Percentiles rank a stretch among this genome's conserved stretches.
Evolutionary conservation across 73 alveolate species (phyloP).

Genomic region (Paramecium biaurelia): DNA sequence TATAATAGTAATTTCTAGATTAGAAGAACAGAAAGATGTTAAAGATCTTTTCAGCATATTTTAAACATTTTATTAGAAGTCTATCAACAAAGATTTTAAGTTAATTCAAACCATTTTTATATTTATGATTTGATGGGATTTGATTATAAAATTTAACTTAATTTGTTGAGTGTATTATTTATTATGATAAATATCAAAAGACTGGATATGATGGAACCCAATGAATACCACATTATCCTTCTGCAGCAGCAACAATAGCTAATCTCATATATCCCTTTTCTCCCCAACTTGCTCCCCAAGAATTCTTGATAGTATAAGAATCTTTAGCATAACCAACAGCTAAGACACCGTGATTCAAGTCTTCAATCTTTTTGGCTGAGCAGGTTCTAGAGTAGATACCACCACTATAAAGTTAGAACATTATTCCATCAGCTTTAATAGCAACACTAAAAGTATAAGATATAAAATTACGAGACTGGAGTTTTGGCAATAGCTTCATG

Average conservation of each 20-base stretch:
- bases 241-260: conserved; percentile 29
- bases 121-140: too few relatives aligned
- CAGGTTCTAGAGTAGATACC: conserved; percentile 69
- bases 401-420: conserved; percentile 72
- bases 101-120: too few relatives aligned
- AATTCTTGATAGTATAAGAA: conserved; percentile 63
- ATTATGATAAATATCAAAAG: neutral
- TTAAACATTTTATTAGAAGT: too few relatives aligned
- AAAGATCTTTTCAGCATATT: too few relatives aligned
- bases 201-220: conserved; percentile 62
- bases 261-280: conserved; percentile 67
- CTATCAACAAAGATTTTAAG: too few relatives aligned
- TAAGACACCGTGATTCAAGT: conserved; percentile 79
- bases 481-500: conserved; percentile 63
- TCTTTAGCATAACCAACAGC: conserved; percentile 74
- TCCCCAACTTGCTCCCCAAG: conserved; percentile 73
- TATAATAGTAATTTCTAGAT: too few relatives aligned
- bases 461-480: conserved; percentile 63
- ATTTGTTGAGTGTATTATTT: neutral
- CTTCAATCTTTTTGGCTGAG: neutral
- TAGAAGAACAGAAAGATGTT: too few relatives aligned
- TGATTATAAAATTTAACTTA: neutral
- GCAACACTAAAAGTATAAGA: conserved; percentile 50
- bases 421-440: conserved; percentile 72
- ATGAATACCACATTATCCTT: conserved; percentile 65